Base-by-base conservation (phyloP, 768 basidiomycete genomes). In the Atractiella rhizophila region DNA sequence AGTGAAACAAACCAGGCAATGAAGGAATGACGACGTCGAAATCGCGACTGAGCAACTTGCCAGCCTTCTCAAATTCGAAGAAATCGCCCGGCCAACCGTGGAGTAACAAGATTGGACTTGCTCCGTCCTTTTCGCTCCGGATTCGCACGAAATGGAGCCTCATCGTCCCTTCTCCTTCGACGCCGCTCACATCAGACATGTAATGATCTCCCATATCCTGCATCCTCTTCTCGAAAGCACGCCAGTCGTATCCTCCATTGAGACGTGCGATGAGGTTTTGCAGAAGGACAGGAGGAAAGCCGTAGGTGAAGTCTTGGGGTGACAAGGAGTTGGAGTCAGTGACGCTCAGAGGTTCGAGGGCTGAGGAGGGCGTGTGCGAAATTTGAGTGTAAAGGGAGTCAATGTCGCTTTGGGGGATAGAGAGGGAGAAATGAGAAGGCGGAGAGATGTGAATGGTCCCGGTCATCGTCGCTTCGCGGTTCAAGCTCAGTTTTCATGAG, bases 21-120 rank as follows among this genome's bases (percentile, higher is more conserved):
- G n/a, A 8, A 28, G 42, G 42, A 35, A 43, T 43, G 6, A 43
- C 42, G 24, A 43, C 10, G 27, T 38, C 19, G 21, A 37, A 43
- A 15, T 38, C 28, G 5, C 27, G 11, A n/a, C 25, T n/a, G 16
- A 43, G 37, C 6, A 43, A 16, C 23, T 43, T 28, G 16, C 20
- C n/a, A 18, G n/a, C 19, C 34, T 23, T 35, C 24, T 35, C 34
- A 35, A 8, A 9, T 8, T 35, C 18, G n/a, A 8, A 35, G 34
- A 8, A 16, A 18, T 35, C 8, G 24, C 34, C 34, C 24, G 34
- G 34, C 34, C 34, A 35, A 23, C 34, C 34, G 16, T 35, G 34
- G 16, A 18, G 24, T 12, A 35, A 23, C 7, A 35, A n/a, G 13
- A 35, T 12, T 19, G 34, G 34, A 35, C 19, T 16, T 12, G 34